Percentiles rank a stretch among this genome's conserved stretches.
Conservation (phyloP, 306 rosid species). For the Lithocarpus polystachyus region DNA sequence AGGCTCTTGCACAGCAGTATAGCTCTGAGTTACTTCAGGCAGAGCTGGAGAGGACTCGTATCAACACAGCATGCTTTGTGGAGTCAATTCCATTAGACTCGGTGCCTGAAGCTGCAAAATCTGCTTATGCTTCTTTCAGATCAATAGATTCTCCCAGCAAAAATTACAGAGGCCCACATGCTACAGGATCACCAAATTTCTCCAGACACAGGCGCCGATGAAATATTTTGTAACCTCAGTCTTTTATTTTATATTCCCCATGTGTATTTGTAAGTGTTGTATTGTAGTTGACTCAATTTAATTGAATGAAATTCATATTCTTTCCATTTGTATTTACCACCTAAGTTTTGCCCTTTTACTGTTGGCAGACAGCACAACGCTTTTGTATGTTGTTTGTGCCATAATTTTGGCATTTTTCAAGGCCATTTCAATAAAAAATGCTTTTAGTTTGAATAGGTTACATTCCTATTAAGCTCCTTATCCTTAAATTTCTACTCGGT, state of each 20-base stretch:
- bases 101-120: constrained; percentile 72
- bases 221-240: constrained; percentile 22
- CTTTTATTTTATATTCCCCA: constrained; percentile 32
- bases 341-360: too few species aligned
- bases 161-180: constrained; percentile 46
- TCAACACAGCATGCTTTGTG: constrained; percentile 91
- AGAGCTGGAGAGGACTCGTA: constrained; percentile 93
- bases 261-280: constrained; percentile 35
- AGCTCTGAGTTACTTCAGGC: constrained; percentile 83
- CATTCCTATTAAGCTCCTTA: too few species aligned
- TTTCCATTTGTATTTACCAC: constrained; percentile 14
- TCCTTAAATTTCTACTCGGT: too few species aligned
- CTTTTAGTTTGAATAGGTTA: too few species aligned
- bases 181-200: constrained; percentile 62
- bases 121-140: constrained; percentile 62
- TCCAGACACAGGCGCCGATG: constrained; percentile 67
- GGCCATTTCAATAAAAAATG: too few species aligned
- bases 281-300: constrained; percentile 28
- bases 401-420: too few species aligned
- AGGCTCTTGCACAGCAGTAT: constrained; percentile 92
- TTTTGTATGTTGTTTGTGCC: too few species aligned
- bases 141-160: constrained; percentile 60
- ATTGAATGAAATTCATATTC: constrained; percentile 31
- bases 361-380: too few species aligned
- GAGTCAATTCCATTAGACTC: constrained; percentile 74